Base-by-base conservation (phyloP, 805 yeast genomes). In the Priceomyces melissophilus region DNA sequence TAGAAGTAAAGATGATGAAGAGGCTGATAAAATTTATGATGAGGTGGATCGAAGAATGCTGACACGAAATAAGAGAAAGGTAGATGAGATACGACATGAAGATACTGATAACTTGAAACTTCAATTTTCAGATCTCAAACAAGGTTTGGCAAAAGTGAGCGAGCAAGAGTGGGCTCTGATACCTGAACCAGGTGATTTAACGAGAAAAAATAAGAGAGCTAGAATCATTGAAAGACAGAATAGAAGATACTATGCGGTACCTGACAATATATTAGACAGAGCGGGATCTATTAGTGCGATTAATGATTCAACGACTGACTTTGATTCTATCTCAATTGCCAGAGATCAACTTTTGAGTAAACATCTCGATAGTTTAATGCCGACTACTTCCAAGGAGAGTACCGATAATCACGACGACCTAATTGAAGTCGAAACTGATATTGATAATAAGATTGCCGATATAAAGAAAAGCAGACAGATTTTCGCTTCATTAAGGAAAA, bases 101-200 rank as follows among this genome's bases (percentile, higher is more conserved):
- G 48, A 37, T 4, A 43, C 40, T n/a, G 47, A 39, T 10, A 55
- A 50, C 3, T 29, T 20, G 3, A 53, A 60, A 25, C 49, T 51
- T 23, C 79, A 82, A 46, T 87, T 88, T 57, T 65, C 77, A 1
- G 91, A 84, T 53, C 65, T 84, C 44, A 89, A 90, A 54, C 63
- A 81, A 20, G 78, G 73, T 1, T 60, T 90, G 30, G 65, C 81
- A 0, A 50, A 60, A 0, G 77, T 91, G 0, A 69, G 85, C 3
- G 76, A 69, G 14, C 84, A 78, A 3, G 82, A 90, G 53, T 91
- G 99, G 99, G 71, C 75, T 3, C 73, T 69, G 45, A 55, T 91
- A 3, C 98, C 98, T 0, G 96, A 88, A 47, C 93, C 87, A 1
- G 85, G 88, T 1, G 98, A 91, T 60, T 67, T 87, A 53, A 93